Percentiles rank a stretch among this genome's conserved stretches.
phyloP scores from a whole-genome alignment of 2,329 filamentous ascomycete species.

The Helicocarpus griseus region DNA sequence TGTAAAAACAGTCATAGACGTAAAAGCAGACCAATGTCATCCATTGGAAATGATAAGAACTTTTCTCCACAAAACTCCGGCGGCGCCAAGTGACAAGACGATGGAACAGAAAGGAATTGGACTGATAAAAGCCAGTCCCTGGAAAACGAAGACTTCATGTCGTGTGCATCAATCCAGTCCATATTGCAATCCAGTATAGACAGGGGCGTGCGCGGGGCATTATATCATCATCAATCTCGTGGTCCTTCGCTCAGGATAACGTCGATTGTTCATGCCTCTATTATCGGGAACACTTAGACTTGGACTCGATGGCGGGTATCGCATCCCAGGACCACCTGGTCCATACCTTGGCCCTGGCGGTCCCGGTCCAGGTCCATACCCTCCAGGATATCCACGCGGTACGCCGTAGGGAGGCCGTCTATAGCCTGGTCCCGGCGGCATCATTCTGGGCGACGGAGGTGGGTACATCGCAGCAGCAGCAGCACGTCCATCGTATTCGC shows the following conservation, averaged over 20 bases:
- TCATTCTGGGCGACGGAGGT: slow-evolving; percentile 26
- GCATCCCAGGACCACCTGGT: slow-evolving; percentile 3
- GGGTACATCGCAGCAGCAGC: slow-evolving; percentile 33
- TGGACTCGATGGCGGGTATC: slow-evolving; percentile 3
- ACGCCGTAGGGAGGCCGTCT: slow-evolving; percentile 7
- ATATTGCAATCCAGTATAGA: background rate
- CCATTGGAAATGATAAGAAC: no score
- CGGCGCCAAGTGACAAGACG: no score
- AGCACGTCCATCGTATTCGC: slow-evolving; percentile 72
- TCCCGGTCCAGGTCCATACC: slow-evolving; percentile 15
- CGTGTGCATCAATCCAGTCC: no score
- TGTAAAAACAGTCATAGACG: no score
- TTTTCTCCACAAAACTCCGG: no score
- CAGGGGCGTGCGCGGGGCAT: no score
- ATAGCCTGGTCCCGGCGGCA: slow-evolving; percentile 14
- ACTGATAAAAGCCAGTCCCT: no score
- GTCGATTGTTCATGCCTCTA: slow-evolving; percentile 15
- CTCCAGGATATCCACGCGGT: slow-evolving; percentile 8
- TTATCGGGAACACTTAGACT: background rate
- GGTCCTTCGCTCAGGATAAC: slow-evolving; percentile 40
- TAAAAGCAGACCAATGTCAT: no score
- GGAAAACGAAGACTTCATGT: no score
- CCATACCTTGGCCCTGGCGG: slow-evolving; percentile 14
- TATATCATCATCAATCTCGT: slow-evolving; percentile 41
- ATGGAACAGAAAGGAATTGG: no score